Percentiles rank a stretch among this genome's conserved stretches.
Conservation (phyloP, 371 early-diverging fungal species). For the Rhizopus sp. region DNA sequence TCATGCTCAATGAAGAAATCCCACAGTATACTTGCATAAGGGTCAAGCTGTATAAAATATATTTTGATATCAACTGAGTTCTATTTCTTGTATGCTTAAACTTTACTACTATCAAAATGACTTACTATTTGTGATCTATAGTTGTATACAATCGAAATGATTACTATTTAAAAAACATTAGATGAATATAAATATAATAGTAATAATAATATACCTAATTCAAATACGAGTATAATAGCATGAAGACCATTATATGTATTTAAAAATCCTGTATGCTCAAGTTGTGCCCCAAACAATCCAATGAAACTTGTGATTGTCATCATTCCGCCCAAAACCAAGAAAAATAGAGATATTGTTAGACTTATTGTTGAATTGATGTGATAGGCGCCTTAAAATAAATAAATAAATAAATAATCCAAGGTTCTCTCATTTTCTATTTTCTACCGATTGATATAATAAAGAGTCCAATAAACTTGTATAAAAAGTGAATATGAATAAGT, state of each 20-base stretch:
- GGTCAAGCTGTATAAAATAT: constrained; percentile 18
- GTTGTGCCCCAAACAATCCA: constrained; percentile 39
- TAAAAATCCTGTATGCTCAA: constrained; percentile 36
- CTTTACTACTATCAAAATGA: neutral
- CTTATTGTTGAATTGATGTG: constrained; percentile 33
- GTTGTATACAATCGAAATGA: neutral
- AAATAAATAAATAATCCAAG: neutral
- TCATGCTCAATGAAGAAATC: constrained; percentile 35
- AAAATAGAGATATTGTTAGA: constrained; percentile 20
- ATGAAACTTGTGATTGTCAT: constrained; percentile 32
- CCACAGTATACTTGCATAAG: constrained; percentile 34
- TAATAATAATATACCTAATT: constrained; percentile 25
- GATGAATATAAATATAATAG: constrained; percentile 8
- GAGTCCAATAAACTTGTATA: constrained; percentile 25
- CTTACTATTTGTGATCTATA: constrained; percentile 23
- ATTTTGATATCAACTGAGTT: neutral
- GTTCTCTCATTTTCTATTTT: constrained; percentile 13
- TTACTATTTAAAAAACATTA: neutral
- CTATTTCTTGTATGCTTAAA: neutral
- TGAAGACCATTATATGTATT: constrained; percentile 35
- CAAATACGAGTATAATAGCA: constrained; percentile 30
- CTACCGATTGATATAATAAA: constrained; percentile 29
- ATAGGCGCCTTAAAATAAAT: constrained; percentile 32
- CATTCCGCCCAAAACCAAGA: constrained; percentile 27
- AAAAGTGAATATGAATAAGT: neutral